These are phyloP conservation scores for Hypoxylon perforatum DNA, from an alignment of 495 filamentous ascomycete species.

Conservation along the genomic window DNA sequence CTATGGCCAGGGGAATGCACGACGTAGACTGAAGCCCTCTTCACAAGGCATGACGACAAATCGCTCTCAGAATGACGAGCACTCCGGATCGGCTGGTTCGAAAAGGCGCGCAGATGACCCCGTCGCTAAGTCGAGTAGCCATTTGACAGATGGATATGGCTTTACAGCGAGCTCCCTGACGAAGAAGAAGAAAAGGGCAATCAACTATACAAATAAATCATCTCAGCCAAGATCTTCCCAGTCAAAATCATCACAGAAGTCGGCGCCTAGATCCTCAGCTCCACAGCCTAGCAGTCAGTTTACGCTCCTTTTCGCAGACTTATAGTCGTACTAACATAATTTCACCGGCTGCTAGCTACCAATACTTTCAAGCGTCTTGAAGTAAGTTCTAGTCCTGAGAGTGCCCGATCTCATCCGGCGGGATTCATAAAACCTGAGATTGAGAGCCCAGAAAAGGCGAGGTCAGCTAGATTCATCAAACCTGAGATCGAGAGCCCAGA, in stretches of 20 bases:
- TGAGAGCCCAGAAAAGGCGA: constrained; percentile 18
- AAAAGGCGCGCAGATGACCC: constrained; percentile 39
- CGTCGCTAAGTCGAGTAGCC: constrained; percentile 2
- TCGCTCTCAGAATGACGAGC: constrained; percentile 16
- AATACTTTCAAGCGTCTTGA: constrained; percentile 1
- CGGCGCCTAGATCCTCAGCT: constrained; percentile 16
- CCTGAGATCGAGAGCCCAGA: constrained; percentile 23
- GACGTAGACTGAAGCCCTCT: not conserved
- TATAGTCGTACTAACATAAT: constrained; percentile 5
- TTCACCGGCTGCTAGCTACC: constrained; percentile 13
- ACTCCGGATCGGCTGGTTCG: constrained; percentile 38
- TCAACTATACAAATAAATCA: constrained; percentile 16
- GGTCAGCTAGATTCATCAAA: constrained; percentile 11
- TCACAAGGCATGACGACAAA: not conserved
- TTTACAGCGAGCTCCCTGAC: not conserved
- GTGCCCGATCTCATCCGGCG: constrained; percentile 3
- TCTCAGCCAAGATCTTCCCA: constrained; percentile 33
- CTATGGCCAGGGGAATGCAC: constrained; percentile 10
- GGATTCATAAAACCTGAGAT: constrained; percentile 21
- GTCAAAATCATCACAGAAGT: constrained; percentile 26
- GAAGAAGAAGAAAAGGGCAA: constrained; percentile 10
- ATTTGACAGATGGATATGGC: constrained; percentile 17
- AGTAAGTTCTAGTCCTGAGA: constrained; percentile 8
- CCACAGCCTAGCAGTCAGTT: constrained; percentile 10
- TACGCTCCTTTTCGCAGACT: constrained; percentile 1